Conservation (phyloP, 371 early-diverging fungal genomes). For the Mortierella sp. region DNA sequence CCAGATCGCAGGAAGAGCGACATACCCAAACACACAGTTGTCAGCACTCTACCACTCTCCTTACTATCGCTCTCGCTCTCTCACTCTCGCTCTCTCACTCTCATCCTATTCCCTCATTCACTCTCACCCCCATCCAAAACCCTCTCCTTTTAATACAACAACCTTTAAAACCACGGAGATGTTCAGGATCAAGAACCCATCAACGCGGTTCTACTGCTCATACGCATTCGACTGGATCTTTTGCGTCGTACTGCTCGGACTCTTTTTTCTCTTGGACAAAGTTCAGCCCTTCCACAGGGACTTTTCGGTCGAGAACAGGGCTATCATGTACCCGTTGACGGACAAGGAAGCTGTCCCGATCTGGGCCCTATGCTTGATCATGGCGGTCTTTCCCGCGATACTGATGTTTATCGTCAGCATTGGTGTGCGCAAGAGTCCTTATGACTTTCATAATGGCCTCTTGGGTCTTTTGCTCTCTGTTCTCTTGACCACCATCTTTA, state of each 20-base stretch:
- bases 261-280: slow-evolving; percentile 71
- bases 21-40: too few relatives aligned
- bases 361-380: slow-evolving; percentile 66
- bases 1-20: background rate
- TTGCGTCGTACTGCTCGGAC: slow-evolving; percentile 66
- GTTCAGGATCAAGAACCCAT: slow-evolving; percentile 17
- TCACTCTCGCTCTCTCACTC: background rate
- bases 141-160: background rate
- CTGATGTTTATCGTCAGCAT: slow-evolving; percentile 62
- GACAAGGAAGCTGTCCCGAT: slow-evolving; percentile 70
- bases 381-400: slow-evolving; percentile 65
- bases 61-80: background rate
- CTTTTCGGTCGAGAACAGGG: slow-evolving; percentile 76
- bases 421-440: slow-evolving; percentile 62
- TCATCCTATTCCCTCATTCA: background rate
- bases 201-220: slow-evolving; percentile 62
- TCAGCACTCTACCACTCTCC: background rate
- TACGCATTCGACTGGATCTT: slow-evolving; percentile 80
- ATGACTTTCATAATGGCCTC: slow-evolving; percentile 76
- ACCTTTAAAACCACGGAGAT: background rate
- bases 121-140: background rate
- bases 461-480: slow-evolving; percentile 71
- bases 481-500: slow-evolving; percentile 76
- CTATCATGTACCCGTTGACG: slow-evolving; percentile 70
- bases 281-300: slow-evolving; percentile 74